phyloP scores from a whole-genome alignment of 2,329 filamentous ascomycete species.

The Monilinia vaccinii-corymbosi region DNA sequence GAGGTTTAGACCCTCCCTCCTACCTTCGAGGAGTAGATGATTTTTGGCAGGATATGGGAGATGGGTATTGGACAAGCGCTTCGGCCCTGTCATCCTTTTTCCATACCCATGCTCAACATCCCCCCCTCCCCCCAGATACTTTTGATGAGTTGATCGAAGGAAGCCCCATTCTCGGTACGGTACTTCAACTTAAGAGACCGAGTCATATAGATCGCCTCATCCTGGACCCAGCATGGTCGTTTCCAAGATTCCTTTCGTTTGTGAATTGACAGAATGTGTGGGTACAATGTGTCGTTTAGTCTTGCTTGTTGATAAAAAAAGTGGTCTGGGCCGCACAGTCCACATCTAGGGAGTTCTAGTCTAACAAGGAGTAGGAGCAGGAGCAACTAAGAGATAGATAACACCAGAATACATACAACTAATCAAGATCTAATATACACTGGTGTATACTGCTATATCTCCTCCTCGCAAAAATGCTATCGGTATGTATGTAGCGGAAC shows the following conservation, averaged over 20 bases:
- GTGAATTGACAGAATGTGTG: slow-evolving; percentile 8
- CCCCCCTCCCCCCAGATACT: not conserved
- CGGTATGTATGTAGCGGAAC: no score
- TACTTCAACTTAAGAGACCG: not conserved
- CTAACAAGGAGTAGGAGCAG: not conserved
- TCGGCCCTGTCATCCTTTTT: slow-evolving; percentile 1
- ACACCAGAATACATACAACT: not conserved
- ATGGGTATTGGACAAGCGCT: slow-evolving; percentile 3
- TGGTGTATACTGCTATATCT: not conserved
- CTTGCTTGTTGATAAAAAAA: not conserved
- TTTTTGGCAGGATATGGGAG: not conserved
- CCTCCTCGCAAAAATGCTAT: not conserved
- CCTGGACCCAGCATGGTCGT: not conserved
- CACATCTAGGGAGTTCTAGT: not conserved
- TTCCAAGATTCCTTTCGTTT: slow-evolving; percentile 9
- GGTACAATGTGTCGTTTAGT: slow-evolving; percentile 7
- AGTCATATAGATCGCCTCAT: slow-evolving; percentile 7
- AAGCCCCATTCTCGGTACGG: not conserved
- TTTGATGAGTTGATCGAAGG: slow-evolving; percentile 7
- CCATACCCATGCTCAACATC: slow-evolving; percentile 3
- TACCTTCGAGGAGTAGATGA: not conserved
- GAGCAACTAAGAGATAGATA: no score
- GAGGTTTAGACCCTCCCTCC: no score
- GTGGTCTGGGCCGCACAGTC: not conserved
- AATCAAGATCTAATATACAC: not conserved